A percentile compares a stretch with the other conserved stretches of the same genome.
phyloP scores from a whole-genome alignment of 192 early-diverging fungal genomes.

The Oehlia diaphana region DNA sequence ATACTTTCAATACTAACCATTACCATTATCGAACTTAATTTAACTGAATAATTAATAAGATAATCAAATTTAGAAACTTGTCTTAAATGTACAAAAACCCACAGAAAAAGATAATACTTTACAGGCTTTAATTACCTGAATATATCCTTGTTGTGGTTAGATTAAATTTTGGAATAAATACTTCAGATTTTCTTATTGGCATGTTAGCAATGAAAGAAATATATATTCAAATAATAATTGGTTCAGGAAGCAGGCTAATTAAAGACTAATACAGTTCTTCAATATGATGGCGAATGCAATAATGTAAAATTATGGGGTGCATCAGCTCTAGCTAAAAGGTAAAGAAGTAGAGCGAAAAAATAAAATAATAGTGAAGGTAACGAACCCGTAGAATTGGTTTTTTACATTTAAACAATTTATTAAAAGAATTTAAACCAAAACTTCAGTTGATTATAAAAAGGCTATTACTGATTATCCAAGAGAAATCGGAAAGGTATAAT shows the following conservation, averaged over 20 bases:
- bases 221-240: not conserved
- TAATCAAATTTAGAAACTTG: too few relatives aligned
- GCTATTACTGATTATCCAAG: slow-evolving; percentile 11
- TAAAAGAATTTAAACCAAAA: not conserved
- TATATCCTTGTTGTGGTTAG: not conserved
- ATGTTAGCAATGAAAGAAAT: not conserved
- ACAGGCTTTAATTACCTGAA: too few relatives aligned
- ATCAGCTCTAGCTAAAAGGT: not conserved
- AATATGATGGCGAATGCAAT: not conserved
- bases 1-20: too few relatives aligned
- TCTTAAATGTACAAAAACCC: too few relatives aligned
- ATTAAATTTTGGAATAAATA: not conserved
- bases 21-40: too few relatives aligned
- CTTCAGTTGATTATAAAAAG: not conserved
- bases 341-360: not conserved
- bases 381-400: not conserved
- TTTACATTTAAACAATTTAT: not conserved
- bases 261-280: not conserved
- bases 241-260: not conserved
- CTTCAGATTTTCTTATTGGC: not conserved
- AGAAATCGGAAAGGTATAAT: not conserved
- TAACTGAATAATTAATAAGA: too few relatives aligned
- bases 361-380: not conserved
- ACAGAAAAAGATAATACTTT: too few relatives aligned
- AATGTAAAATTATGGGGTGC: not conserved